Evolutionary conservation across 306 rosid species (phyloP).

Genomic region (Vigna trinervia): DNA sequence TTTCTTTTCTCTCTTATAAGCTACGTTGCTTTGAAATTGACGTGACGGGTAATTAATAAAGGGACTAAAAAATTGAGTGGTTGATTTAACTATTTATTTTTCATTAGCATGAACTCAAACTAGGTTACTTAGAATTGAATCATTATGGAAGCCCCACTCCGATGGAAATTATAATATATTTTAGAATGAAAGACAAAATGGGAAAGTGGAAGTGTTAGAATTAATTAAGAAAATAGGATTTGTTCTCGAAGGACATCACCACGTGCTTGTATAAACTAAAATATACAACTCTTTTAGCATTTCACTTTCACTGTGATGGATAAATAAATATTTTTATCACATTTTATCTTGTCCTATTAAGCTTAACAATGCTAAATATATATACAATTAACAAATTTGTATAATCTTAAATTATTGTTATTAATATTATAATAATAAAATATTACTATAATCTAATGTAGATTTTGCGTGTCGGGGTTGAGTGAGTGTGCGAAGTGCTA

Average conservation of each 20-base stretch:
- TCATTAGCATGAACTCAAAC: background rate
- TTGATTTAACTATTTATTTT: no score
- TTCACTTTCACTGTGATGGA: background rate
- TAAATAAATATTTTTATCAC: no score
- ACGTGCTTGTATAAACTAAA: background rate
- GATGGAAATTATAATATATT: background rate
- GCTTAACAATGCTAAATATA: background rate
- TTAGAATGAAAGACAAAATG: slow-evolving; percentile 20
- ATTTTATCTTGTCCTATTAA: no score
- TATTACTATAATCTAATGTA: no score
- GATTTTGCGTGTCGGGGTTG: background rate
- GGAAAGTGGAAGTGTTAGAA: slow-evolving; percentile 22
- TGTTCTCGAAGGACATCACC: slow-evolving; percentile 12
- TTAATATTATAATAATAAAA: no score
- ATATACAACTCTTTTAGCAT: background rate
- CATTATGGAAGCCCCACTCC: background rate
- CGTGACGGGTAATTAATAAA: background rate
- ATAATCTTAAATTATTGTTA: no score
- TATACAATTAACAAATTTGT: no score
- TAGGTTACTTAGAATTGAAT: slow-evolving; percentile 13
- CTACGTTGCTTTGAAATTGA: background rate
- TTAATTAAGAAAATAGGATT: background rate
- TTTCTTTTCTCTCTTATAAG: background rate
- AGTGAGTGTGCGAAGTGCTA: background rate
- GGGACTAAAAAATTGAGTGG: background rate